Conservation (phyloP, 2,329 filamentous ascomycete genomes). For the Colletotrichum tanaceti region DNA sequence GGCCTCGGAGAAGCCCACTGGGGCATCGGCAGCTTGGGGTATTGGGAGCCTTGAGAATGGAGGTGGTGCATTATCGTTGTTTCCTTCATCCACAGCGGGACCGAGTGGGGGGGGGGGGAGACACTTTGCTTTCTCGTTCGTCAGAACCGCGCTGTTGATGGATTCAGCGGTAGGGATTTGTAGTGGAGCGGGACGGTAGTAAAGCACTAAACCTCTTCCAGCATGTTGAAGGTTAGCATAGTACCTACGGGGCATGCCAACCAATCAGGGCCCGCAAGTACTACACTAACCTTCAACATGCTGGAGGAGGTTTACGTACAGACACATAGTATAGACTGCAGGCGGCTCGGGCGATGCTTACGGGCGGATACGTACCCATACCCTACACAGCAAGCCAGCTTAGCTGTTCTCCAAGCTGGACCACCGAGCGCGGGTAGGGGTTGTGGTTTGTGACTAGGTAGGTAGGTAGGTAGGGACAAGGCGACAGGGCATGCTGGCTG, state of each 20-base stretch:
- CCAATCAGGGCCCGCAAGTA: too few relatives aligned
- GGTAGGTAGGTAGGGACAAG: too few relatives aligned
- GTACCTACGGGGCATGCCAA: too few relatives aligned
- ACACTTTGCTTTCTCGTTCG: constrained; percentile 26
- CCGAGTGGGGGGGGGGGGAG: constrained; percentile 8
- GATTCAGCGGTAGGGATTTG: constrained; percentile 25
- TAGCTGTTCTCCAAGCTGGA: constrained; percentile 16
- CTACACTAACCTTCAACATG: too few relatives aligned
- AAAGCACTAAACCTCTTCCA: too few relatives aligned
- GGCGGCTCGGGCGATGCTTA: constrained; percentile 27
- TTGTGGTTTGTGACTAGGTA: constrained; percentile 4
- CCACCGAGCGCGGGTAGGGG: constrained; percentile 8
- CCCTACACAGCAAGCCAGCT: constrained; percentile 6
- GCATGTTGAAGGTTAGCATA: too few relatives aligned
- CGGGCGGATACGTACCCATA: constrained; percentile 31
- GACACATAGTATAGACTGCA: background rate
- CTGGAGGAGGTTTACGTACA: too few relatives aligned
- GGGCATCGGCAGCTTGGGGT: constrained; percentile 9
- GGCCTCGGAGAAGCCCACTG: constrained; percentile 24
- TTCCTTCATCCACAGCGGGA: constrained; percentile 24
- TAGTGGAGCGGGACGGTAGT: constrained; percentile 23
- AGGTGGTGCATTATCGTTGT: constrained; percentile 10
- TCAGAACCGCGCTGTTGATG: constrained; percentile 7
- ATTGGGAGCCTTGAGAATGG: background rate
- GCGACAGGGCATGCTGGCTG: constrained; percentile 18